Base-by-base conservation (phyloP, 257 asterid genomes). In the Primulina eburnea region DNA sequence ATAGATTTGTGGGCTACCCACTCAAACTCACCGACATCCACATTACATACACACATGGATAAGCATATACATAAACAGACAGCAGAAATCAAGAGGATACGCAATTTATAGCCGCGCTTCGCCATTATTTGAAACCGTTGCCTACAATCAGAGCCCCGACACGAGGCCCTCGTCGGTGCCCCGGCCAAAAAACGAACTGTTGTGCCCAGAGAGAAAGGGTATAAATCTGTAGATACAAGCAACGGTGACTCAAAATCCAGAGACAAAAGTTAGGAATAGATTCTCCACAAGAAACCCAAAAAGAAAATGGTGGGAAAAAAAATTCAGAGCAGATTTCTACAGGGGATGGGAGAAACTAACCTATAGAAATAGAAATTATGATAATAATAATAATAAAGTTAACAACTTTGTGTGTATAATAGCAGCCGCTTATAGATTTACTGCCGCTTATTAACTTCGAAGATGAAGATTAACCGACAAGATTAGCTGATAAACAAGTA, bases 71-170 rank as follows among this genome's bases (percentile, higher is more conserved):
- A 60, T 9, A 60, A 40, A 65, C 4, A 69, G 18, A 67, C 38
- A 55, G 56, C 21, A 24, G 70, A n/a, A 20, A 24, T 50, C 43
- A 65, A 82, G 65, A 88, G 96, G 96, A 91, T 91, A 94, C 98
- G 99, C 82, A 94, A 79, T 83, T 94, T 94, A 73, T 94, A 94
- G 35, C 98, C 97, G 34, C 97, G 95, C 68, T 88, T 88, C 72
- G 92, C 92, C 98, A 94, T 94, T 74, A 60, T 70, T 32, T 8
- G 3, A 58, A 76, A 68, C 69, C 66, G 55, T 59, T 73, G 62
- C 75, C 69, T 47, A 50, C 38, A 72, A 50, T 35, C 71, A 62
- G 76, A 30, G 20, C 60, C 61, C 77, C 75, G 37, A 62, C 70
- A 24, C 72, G 67, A 53, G 78, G 74, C 71, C 79, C 71, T 16